Conservation (phyloP, 73 alveolate genomes). For the Stentor roeselii region DNA sequence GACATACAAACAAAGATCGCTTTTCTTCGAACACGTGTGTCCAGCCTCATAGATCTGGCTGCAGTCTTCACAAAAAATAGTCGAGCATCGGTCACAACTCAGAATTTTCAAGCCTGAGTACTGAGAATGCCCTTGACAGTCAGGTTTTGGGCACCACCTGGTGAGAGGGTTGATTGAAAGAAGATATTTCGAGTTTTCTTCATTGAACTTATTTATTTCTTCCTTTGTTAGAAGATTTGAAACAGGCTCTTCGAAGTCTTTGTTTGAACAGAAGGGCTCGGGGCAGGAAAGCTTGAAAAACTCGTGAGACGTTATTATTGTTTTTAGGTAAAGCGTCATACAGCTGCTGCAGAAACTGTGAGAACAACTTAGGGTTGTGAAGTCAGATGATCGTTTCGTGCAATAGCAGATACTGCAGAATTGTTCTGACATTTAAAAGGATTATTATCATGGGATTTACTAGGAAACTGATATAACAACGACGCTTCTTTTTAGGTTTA, state of each 20-base stretch:
- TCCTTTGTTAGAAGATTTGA: not conserved
- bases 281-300: not conserved
- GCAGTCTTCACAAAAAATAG: not conserved
- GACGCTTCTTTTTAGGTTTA: not conserved
- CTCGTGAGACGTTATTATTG: not conserved
- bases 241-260: not conserved
- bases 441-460: too few species aligned
- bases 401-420: not conserved
- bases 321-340: not conserved
- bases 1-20: not conserved
- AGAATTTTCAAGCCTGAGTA: not conserved
- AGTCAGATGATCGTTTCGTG: not conserved
- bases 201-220: not conserved
- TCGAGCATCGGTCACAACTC: not conserved
- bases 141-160: conserved; percentile 19
- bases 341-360: not conserved
- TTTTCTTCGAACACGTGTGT: not conserved
- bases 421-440: too few species aligned
- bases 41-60: not conserved
- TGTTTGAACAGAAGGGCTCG: not conserved
- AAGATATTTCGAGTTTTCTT: too few species aligned
- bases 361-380: not conserved
- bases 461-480: not conserved
- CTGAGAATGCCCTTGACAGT: conserved; percentile 16
- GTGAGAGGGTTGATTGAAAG: not conserved